These are phyloP conservation scores for Paramecium bursaria DNA, from an alignment of 73 alveolate genomes.

Conservation along the genomic window DNA sequence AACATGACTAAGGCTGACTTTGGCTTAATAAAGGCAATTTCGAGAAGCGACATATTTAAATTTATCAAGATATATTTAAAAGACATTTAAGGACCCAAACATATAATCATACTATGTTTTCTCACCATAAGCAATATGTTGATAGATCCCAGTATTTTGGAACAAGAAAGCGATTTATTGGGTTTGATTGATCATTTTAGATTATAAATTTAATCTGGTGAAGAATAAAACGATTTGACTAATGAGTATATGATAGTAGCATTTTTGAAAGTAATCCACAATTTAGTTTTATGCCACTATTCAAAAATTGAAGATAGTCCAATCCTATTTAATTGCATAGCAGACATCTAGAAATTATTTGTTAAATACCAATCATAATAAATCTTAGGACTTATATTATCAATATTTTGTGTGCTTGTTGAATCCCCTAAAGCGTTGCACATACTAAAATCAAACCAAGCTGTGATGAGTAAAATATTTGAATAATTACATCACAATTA, in stretches of 20 bases:
- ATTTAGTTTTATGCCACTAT: slow-evolving; percentile 42
- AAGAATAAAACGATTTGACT: slow-evolving; percentile 42
- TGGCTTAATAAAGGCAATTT: slow-evolving; percentile 59
- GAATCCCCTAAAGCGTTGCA: slow-evolving; percentile 38
- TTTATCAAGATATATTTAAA: slow-evolving; percentile 49
- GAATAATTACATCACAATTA: slow-evolving; percentile 51
- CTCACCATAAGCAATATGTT: slow-evolving; percentile 19
- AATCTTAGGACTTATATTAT: slow-evolving; percentile 5
- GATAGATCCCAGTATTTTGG: not conserved
- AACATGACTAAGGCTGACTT: slow-evolving; percentile 68
- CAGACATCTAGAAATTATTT: slow-evolving; percentile 31
- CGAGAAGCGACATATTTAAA: slow-evolving; percentile 55
- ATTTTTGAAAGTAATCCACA: slow-evolving; percentile 48
- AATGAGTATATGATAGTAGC: slow-evolving; percentile 29
- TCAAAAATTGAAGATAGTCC: slow-evolving; percentile 20
- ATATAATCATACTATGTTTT: slow-evolving; percentile 44
- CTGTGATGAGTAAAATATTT: slow-evolving; percentile 62
- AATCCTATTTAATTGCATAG: not conserved
- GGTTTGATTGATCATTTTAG: slow-evolving; percentile 40
- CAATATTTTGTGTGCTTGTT: slow-evolving; percentile 42
- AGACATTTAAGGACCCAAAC: slow-evolving; percentile 56
- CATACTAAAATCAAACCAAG: slow-evolving; percentile 39
- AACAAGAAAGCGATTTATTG: slow-evolving; percentile 42
- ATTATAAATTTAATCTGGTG: slow-evolving; percentile 9
- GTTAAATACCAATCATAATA: not conserved